phyloP scores from a whole-genome alignment of 768 basidiomycete genomes.

The Coprinopsis marcescibilis region DNA sequence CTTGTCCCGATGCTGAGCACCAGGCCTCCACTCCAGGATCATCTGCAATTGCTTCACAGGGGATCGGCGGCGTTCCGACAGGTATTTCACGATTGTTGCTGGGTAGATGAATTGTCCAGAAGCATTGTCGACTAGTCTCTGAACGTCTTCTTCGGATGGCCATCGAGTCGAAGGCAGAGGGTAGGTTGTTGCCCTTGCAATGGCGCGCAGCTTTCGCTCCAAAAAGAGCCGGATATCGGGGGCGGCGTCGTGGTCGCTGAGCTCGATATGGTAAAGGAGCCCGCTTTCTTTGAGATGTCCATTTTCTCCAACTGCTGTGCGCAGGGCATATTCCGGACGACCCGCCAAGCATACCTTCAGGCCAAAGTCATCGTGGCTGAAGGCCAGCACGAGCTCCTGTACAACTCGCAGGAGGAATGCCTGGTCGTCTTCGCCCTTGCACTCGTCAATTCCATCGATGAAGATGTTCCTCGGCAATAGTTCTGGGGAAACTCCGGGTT shows the following conservation, averaged over 20 bases:
- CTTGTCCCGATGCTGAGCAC: background rate
- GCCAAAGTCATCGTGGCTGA: background rate
- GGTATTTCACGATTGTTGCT: constrained; percentile 9
- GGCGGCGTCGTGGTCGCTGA: constrained; percentile 6
- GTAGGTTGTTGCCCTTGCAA: background rate
- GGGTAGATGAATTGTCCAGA: constrained; percentile 14
- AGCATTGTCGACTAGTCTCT: constrained; percentile 6
- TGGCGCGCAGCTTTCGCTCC: background rate
- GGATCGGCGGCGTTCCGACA: constrained; percentile 1
- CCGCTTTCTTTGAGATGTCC: background rate
- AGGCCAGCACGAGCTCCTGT: background rate
- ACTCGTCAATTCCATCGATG: constrained; percentile 13
- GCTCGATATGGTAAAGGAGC: background rate
- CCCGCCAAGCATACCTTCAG: constrained; percentile 10
- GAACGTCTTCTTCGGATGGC: constrained; percentile 7
- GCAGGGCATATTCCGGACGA: constrained; percentile 11
- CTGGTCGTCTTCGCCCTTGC: constrained; percentile 6
- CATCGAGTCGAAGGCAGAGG: background rate
- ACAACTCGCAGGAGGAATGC: constrained; percentile 6
- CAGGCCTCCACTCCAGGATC: background rate
- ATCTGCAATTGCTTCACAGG: background rate
- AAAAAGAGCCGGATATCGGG: constrained; percentile 4
- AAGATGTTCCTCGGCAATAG: background rate
- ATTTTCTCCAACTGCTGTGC: background rate
- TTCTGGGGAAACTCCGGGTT: background rate